Conservation (phyloP, 768 basidiomycete species). For the Piloderma croceum region DNA sequence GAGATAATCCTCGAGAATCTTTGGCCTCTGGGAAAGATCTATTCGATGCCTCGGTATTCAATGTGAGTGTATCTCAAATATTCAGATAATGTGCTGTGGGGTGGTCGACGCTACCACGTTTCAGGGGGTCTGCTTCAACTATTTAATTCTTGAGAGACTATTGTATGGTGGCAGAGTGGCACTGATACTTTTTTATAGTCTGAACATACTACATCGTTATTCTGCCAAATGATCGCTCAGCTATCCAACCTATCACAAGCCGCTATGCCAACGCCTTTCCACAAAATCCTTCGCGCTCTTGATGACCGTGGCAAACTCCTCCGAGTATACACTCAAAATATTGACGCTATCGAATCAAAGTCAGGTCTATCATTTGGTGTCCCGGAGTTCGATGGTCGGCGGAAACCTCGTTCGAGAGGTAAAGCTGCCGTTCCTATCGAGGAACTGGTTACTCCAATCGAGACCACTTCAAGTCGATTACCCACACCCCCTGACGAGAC, state of each 20-base stretch:
- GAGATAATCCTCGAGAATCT: slow-evolving; percentile 68
- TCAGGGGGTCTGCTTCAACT: not conserved
- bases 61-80: slow-evolving; percentile 43
- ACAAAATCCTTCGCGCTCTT: slow-evolving; percentile 64
- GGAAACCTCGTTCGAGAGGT: slow-evolving; percentile 48
- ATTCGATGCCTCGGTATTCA: slow-evolving; percentile 87
- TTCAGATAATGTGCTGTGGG: not conserved
- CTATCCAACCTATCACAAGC: slow-evolving; percentile 66
- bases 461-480: slow-evolving; percentile 27
- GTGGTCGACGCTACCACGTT: not conserved
- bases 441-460: slow-evolving; percentile 11
- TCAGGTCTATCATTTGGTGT: slow-evolving; percentile 86
- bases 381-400: slow-evolving; percentile 57
- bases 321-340: slow-evolving; percentile 91
- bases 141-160: slow-evolving; percentile 1
- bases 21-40: slow-evolving; percentile 78
- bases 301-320: slow-evolving; percentile 74
- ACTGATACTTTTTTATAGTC: slow-evolving; percentile 41
- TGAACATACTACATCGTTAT: slow-evolving; percentile 68
- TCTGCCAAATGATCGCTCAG: slow-evolving; percentile 86
- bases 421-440: slow-evolving; percentile 22
- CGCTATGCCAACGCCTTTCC: slow-evolving; percentile 78
- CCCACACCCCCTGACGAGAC: slow-evolving; percentile 51
- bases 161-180: slow-evolving; percentile 3
- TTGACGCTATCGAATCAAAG: slow-evolving; percentile 82